Conservation (phyloP, 257 asterid species). For the Thymus quinquecostatus region DNA sequence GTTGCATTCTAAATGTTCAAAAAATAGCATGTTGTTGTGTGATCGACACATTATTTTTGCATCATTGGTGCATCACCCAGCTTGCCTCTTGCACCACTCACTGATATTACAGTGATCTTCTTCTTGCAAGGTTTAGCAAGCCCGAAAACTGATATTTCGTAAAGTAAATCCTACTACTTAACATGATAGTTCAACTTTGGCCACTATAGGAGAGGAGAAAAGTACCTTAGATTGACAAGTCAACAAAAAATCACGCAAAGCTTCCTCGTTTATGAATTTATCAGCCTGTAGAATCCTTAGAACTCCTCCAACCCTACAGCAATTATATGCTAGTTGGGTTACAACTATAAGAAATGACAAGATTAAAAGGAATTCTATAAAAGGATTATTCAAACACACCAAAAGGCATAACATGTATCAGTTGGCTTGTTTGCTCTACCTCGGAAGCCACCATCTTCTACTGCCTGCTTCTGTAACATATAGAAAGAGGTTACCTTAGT, state of each 20-base stretch:
- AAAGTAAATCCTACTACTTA: too few relatives aligned
- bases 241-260: constrained; percentile 67
- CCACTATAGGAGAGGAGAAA: constrained; percentile 37
- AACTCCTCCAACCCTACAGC: constrained; percentile 85
- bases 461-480: constrained; percentile 77
- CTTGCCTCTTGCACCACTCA: too few relatives aligned
- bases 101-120: too few relatives aligned
- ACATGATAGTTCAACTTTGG: background rate
- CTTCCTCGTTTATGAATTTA: constrained; percentile 54
- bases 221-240: constrained; percentile 87
- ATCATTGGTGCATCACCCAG: background rate
- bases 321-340: constrained; percentile 22
- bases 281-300: constrained; percentile 77
- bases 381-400: constrained; percentile 48
- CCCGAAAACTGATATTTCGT: too few relatives aligned
- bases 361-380: background rate
- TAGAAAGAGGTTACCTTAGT: constrained; percentile 10
- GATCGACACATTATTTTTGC: constrained; percentile 1
- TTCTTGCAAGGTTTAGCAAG: too few relatives aligned
- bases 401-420: constrained; percentile 95
- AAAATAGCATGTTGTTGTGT: background rate
- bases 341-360: background rate
- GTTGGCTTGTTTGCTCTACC: constrained; percentile 88
- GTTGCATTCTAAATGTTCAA: background rate
- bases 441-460: constrained; percentile 87